Conservation (phyloP, 78 protist genomes). For the Cavenderia fasciculata region DNA sequence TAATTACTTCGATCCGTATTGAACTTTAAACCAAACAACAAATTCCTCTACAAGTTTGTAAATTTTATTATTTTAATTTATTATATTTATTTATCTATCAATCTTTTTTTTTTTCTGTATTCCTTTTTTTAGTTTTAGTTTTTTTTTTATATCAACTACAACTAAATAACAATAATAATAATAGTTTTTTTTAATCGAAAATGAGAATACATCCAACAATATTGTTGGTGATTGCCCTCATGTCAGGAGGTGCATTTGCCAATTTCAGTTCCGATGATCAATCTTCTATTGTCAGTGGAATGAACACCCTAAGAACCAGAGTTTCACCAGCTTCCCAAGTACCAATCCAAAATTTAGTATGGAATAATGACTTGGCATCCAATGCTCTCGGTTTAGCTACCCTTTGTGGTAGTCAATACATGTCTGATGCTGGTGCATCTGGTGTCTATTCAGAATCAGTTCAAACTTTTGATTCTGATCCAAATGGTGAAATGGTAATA, state of each 20-base stretch:
- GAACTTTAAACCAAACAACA: too few relatives aligned
- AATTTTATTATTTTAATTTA: too few relatives aligned
- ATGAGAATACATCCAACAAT: background rate
- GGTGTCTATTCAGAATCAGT: conserved; percentile 32
- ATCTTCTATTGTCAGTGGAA: background rate
- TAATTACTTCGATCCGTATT: too few relatives aligned
- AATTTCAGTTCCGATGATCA: too few relatives aligned
- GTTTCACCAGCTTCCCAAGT: background rate
- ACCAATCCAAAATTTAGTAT: conserved; percentile 4
- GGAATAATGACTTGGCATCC: background rate
- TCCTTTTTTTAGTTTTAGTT: too few relatives aligned
- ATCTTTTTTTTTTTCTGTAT: too few relatives aligned
- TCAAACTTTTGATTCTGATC: background rate
- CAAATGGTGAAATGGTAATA: conserved; percentile 3
- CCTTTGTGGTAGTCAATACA: background rate
- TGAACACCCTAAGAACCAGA: background rate
- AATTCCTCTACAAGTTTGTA: too few relatives aligned
- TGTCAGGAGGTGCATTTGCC: too few relatives aligned
- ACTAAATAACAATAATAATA: too few relatives aligned
- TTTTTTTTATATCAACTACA: too few relatives aligned
- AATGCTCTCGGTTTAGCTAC: conserved; percentile 6
- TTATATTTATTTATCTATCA: too few relatives aligned
- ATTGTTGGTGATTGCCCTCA: background rate
- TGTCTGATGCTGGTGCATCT: background rate
- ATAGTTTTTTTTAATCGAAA: background rate